A percentile compares a stretch with the other conserved stretches of the same genome.
Conservation (phyloP, 2,329 filamentous ascomycete species). For the Leptosphaerulina australis region DNA sequence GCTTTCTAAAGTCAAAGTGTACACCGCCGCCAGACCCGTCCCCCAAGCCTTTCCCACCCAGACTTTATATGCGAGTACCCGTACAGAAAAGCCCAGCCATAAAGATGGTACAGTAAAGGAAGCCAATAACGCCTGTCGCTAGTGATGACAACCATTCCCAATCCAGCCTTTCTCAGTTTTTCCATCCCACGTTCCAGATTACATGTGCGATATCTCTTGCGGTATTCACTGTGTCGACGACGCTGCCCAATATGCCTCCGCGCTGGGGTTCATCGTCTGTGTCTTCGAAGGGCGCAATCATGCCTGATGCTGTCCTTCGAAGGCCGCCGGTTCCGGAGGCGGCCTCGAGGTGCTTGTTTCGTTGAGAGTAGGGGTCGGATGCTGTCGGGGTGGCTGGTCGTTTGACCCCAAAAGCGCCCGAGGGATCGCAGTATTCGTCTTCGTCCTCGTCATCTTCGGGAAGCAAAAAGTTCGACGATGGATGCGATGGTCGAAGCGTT, state of each 20-base stretch:
- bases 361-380: conserved; percentile 32
- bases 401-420: conserved; percentile 43
- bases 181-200: conserved; percentile 71
- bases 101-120: conserved; percentile 26
- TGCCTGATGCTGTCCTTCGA: conserved; percentile 80
- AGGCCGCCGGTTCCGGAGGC: conserved; percentile 58
- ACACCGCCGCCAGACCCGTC: conserved; percentile 22
- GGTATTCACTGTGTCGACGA: conserved; percentile 77
- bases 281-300: conserved; percentile 89
- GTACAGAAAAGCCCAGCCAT: conserved; percentile 24
- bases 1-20: conserved; percentile 11
- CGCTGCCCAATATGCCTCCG: conserved; percentile 73
- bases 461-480: conserved; percentile 69
- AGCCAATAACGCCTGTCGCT: conserved; percentile 33
- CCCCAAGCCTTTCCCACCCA: conserved; percentile 21
- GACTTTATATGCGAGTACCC: conserved; percentile 21
- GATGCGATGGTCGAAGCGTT: conserved; percentile 73
- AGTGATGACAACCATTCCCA: conserved; percentile 22
- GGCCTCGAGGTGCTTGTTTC: conserved; percentile 24
- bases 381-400: conserved; percentile 46
- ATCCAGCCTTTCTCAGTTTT: conserved; percentile 43
- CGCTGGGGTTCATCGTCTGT: conserved; percentile 65
- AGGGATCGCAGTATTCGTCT: conserved; percentile 55
- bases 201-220: conserved; percentile 69
- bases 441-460: conserved; percentile 61